These are phyloP conservation scores for Aspergillus udagawae DNA, from an alignment of 2,329 filamentous ascomycete species.

Conservation along the genomic window DNA sequence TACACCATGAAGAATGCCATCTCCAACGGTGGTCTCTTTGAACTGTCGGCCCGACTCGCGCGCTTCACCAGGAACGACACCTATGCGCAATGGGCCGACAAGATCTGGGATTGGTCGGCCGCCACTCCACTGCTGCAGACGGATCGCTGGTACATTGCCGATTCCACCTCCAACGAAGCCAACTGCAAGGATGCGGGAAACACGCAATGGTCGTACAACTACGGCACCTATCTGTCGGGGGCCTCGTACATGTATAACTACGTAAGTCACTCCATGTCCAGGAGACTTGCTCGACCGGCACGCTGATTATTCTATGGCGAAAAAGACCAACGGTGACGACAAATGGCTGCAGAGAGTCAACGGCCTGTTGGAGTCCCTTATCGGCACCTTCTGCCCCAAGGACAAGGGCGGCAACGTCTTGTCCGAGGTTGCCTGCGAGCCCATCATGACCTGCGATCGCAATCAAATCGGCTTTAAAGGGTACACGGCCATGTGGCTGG, in stretches of 20 bases:
- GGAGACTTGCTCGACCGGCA: background rate
- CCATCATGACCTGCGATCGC: conserved; percentile 54
- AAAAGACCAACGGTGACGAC: conserved; percentile 44
- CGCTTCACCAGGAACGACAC: conserved; percentile 59
- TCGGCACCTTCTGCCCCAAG: conserved; percentile 47
- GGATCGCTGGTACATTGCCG: conserved; percentile 57
- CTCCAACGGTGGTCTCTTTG: conserved; percentile 74
- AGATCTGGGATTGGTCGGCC: conserved; percentile 59
- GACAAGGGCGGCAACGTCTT: conserved; percentile 48
- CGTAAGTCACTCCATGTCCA: conserved; percentile 26
- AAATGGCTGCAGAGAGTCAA: conserved; percentile 54
- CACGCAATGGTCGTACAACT: conserved; percentile 63
- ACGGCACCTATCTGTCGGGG: conserved; percentile 55
- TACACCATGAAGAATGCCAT: conserved; percentile 78
- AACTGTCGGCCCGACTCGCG: conserved; percentile 69
- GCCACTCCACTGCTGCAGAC: conserved; percentile 55
- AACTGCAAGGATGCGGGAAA: conserved; percentile 62
- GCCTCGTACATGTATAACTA: conserved; percentile 64
- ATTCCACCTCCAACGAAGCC: conserved; percentile 53
- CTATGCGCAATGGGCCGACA: conserved; percentile 58
- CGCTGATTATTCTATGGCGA: background rate
- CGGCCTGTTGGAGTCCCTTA: conserved; percentile 48
- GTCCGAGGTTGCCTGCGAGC: conserved; percentile 63
- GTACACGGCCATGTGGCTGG: conserved; percentile 62
- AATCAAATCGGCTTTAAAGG: conserved; percentile 70